These are phyloP conservation scores for Lactifluus volemus DNA, from an alignment of 768 basidiomycete genomes.

Conservation along the genomic window DNA sequence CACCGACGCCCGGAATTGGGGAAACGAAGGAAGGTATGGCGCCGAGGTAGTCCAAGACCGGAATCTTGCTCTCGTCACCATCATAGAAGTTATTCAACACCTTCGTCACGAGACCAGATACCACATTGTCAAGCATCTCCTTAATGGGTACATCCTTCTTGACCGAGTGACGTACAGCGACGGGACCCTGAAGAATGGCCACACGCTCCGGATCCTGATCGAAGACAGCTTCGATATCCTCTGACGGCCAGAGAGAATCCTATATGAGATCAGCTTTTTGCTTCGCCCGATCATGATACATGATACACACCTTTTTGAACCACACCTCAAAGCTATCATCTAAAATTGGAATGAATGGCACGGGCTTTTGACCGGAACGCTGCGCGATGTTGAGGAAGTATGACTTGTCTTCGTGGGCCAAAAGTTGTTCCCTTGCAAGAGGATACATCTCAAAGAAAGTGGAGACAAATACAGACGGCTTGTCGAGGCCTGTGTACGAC, in stretches of 20 bases:
- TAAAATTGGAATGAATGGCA: conserved; percentile 94
- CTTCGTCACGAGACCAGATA: conserved; percentile 63
- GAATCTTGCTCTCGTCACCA: conserved; percentile 67
- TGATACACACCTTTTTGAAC: conserved; percentile 87
- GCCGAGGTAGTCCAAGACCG: conserved; percentile 78
- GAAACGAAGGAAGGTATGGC: conserved; percentile 36
- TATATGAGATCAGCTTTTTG: conserved; percentile 26
- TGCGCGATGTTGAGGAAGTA: conserved; percentile 96
- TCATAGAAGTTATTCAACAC: conserved; percentile 71
- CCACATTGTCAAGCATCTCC: conserved; percentile 85
- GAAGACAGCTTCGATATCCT: conserved; percentile 97
- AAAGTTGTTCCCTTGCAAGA: conserved; percentile 71
- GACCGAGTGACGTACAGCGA: conserved; percentile 81
- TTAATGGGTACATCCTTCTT: conserved; percentile 92
- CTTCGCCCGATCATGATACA: background rate
- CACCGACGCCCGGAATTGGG: conserved; percentile 34
- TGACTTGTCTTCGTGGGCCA: conserved; percentile 88
- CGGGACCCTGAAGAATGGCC: conserved; percentile 94
- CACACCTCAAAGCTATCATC: conserved; percentile 93
- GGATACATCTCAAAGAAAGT: conserved; percentile 83
- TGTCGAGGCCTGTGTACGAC: conserved; percentile 77
- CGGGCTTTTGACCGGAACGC: conserved; percentile 95
- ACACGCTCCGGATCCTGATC: conserved; percentile 98
- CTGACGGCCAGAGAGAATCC: conserved; percentile 97
- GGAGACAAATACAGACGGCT: conserved; percentile 68